These are phyloP conservation scores for Poa annua DNA, from an alignment of 176 grass and related monocot species.

Conservation along the genomic window DNA sequence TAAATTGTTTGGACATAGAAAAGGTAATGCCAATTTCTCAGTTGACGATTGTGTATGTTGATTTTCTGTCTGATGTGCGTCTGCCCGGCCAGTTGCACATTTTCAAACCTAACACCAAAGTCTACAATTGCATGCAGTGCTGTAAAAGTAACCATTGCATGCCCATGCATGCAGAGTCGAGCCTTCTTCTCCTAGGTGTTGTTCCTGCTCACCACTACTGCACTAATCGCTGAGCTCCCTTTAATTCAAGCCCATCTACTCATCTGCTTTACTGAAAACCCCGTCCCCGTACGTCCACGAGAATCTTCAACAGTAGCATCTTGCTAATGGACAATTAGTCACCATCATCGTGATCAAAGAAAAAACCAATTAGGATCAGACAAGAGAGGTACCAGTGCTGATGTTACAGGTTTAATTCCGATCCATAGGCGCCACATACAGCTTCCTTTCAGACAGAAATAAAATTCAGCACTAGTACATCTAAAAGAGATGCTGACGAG, in stretches of 20 bases:
- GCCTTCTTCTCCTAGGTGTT: no score
- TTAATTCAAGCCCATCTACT: constrained; percentile 51
- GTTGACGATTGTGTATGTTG: no score
- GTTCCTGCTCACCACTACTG: background rate
- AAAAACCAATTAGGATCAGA: constrained; percentile 48
- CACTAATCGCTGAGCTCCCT: background rate
- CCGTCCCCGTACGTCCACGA: constrained; percentile 16
- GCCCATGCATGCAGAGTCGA: no score
- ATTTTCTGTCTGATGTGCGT: no score
- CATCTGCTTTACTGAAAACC: constrained; percentile 50
- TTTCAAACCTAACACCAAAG: no score
- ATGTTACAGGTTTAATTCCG: constrained; percentile 27
- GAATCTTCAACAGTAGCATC: constrained; percentile 49
- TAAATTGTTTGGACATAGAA: no score
- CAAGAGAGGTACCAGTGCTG: constrained; percentile 26
- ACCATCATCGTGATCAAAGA: constrained; percentile 36
- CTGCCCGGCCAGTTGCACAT: no score
- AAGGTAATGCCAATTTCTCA: no score
- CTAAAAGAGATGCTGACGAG: background rate
- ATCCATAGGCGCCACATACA: background rate
- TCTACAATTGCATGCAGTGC: no score
- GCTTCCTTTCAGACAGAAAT: no score
- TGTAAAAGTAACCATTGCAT: no score
- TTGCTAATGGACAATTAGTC: constrained; percentile 59
- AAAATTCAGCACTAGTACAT: no score